Conservation (phyloP, 306 rosid species). For the Arachis hypogaea region DNA sequence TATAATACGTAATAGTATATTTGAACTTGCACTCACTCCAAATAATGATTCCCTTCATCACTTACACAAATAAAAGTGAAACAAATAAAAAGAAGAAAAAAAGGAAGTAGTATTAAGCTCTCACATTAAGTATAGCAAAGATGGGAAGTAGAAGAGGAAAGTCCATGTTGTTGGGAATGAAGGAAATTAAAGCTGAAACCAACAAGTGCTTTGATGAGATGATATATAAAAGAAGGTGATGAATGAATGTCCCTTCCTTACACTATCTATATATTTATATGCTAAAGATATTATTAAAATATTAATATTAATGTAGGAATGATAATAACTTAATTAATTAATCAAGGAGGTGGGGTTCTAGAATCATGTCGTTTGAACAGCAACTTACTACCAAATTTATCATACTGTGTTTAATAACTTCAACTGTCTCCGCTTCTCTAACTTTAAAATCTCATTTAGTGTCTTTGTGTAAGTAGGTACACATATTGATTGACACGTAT, state of each 20-base stretch:
- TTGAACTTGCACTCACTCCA: too few relatives aligned
- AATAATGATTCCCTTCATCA: too few relatives aligned
- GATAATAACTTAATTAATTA: too few relatives aligned
- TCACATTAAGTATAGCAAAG: conserved; percentile 56
- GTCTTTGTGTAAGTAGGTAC: conserved; percentile 44
- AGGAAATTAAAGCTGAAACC: conserved; percentile 22
- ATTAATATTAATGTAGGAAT: too few relatives aligned
- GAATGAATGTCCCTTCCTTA: not conserved
- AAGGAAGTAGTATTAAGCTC: conserved; percentile 16
- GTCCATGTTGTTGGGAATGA: conserved; percentile 43
- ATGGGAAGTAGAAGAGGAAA: conserved; percentile 32
- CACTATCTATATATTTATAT: too few relatives aligned
- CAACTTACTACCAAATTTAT: conserved; percentile 36
- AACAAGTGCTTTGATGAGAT: too few relatives aligned
- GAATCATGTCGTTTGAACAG: conserved; percentile 13
- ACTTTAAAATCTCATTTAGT: conserved; percentile 21
- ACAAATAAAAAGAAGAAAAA: too few relatives aligned
- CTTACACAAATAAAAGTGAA: not conserved
- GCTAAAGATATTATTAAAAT: too few relatives aligned
- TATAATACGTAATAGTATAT: too few relatives aligned
- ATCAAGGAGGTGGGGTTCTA: not conserved
- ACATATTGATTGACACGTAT: not conserved
- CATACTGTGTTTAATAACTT: conserved; percentile 34
- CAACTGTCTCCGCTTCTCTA: conserved; percentile 61
- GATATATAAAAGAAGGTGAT: too few relatives aligned